Conservation (phyloP, 768 basidiomycete genomes). For the Daedaleopsis nitida region DNA sequence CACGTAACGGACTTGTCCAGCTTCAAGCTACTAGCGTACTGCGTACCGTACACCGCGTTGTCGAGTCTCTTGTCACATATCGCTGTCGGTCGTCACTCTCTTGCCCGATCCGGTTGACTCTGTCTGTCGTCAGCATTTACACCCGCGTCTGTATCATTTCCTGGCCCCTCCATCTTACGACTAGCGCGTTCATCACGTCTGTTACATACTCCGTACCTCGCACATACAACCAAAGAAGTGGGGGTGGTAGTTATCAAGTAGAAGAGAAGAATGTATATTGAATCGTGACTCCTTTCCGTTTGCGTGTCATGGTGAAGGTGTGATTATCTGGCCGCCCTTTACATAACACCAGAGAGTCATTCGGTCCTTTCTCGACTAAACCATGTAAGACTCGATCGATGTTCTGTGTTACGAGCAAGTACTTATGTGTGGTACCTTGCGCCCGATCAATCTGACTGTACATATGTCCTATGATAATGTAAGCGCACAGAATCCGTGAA, state of each 20-base stretch:
- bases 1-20: conserved; percentile 12
- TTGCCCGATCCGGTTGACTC: conserved; percentile 4
- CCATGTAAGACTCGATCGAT: too few species aligned
- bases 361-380: too few species aligned
- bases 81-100: conserved; percentile 5
- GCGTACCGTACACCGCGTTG: conserved; percentile 2
- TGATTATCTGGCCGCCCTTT: too few species aligned
- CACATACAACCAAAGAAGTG: conserved; percentile 19
- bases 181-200: conserved; percentile 7
- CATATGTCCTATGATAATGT: too few species aligned
- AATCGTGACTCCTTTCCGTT: not conserved
- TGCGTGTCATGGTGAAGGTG: not conserved
- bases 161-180: not conserved
- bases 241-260: conserved; percentile 16
- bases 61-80: not conserved
- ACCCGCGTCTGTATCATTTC: conserved; percentile 17
- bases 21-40: conserved; percentile 5
- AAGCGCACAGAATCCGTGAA: too few species aligned
- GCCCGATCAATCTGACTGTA: too few species aligned
- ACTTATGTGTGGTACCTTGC: too few species aligned
- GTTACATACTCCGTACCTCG: conserved; percentile 12
- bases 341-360: too few species aligned
- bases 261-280: conserved; percentile 25
- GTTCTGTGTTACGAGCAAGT: too few species aligned
- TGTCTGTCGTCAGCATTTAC: conserved; percentile 9